Percentiles rank a stretch among this genome's conserved stretches.
These are phyloP conservation scores for Ophiostoma ips DNA, from an alignment of 2,329 filamentous ascomycete species.

Conservation along the genomic window DNA sequence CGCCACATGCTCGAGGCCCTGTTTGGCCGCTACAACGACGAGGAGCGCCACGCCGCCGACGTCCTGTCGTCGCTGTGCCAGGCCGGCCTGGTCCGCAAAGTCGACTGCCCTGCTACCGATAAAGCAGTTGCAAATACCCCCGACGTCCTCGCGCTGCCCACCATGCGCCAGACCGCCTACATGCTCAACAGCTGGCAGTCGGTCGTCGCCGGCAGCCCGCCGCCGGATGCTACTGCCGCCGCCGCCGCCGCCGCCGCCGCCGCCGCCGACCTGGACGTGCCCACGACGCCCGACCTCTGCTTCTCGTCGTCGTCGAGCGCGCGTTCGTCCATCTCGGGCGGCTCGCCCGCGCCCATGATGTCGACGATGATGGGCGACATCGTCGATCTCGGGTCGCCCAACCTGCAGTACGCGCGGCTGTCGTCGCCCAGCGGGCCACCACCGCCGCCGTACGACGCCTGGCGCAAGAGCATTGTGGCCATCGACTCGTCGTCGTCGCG, in stretches of 20 bases:
- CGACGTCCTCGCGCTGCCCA: constrained; percentile 7
- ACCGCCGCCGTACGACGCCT: constrained; percentile 9
- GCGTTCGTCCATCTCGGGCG: constrained; percentile 8
- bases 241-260: not conserved
- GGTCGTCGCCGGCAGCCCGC: not conserved
- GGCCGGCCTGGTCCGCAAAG: constrained; percentile 1
- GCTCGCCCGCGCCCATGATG: constrained; percentile 1
- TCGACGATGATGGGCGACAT: too few relatives aligned
- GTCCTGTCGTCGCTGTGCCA: constrained; percentile 9
- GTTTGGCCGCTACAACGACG: constrained; percentile 7
- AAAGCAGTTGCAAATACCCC: too few relatives aligned
- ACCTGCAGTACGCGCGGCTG: not conserved
- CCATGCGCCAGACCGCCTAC: constrained; percentile 12
- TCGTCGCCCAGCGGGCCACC: constrained; percentile 5
- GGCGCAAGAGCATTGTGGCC: constrained; percentile 6
- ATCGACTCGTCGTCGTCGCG: not conserved
- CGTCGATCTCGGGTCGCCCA: not conserved
- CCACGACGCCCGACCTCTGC: constrained; percentile 6
- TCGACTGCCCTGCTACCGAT: not conserved
- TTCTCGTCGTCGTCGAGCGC: constrained; percentile 3
- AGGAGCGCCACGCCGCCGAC: constrained; percentile 10
- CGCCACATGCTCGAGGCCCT: constrained; percentile 1
- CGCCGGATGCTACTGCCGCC: not conserved
- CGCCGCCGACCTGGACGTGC: not conserved
- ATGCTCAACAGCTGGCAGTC: constrained; percentile 12